Evolutionary conservation across 2,329 filamentous ascomycete genomes (phyloP), one percentile per base, ranked within the genome.

Genomic region (Didymellaceae sp.): DNA sequence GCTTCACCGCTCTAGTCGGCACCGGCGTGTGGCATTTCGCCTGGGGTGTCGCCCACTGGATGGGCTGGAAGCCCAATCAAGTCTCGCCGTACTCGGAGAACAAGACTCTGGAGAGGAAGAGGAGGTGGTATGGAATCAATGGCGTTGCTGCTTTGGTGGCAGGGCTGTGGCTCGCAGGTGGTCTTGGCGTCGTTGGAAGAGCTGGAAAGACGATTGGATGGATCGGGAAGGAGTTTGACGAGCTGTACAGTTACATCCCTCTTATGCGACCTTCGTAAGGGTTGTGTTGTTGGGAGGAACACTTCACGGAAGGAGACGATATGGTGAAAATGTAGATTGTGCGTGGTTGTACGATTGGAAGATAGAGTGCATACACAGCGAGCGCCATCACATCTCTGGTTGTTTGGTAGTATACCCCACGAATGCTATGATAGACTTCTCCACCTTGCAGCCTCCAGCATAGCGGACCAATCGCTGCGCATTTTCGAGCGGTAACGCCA

Each of bases 21-120:
- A 74, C 87, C 0, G 88, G 86, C 0, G 86, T 83, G 18, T 89
- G 86, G 52, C 92, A 97, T 75, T 86, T 92, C 70, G 83, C 89
- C 6, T 95, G 91, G 84, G 92, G 92, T 2, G 84, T 85, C 75
- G 89, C 90, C n/a, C 88, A 85, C 72, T 97, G 90, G 89, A 76
- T 92, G 52, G 85, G 85, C 0, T 77, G 82, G 37, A 80, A 86
- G 41, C 86, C 87, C 16, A 78, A 80, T 1, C 56, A 81, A 72
- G 63, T 84, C 71, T 76, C 77, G 62, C 69, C 74, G 63, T 68
- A 78, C 68, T 77, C 76, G 69, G 74, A 62, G 68, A 73, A 76
- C 63, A 79, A 79, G 26, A 77, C 80, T 40, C 71, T 80, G 55
- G 76, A 78, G 51, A 81, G 82, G 67, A 85, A 86, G 67, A 81